Evolutionary conservation across 805 yeast genomes (phyloP).

Genomic region (Zygosaccharomyces pseudorouxii): DNA sequence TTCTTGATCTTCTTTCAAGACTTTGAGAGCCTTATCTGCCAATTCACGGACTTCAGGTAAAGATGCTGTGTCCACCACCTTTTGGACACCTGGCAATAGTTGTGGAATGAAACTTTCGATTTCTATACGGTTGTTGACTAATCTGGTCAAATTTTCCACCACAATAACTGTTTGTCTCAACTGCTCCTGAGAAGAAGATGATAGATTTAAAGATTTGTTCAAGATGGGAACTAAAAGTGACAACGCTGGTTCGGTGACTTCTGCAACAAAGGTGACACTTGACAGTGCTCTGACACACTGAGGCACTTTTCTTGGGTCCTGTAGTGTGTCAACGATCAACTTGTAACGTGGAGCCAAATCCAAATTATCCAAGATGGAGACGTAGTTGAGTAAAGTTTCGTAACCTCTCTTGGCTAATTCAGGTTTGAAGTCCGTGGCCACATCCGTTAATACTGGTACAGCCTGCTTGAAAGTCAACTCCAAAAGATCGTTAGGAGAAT

Average conservation of each 20-base stretch:
- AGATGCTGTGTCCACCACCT: constrained; percentile 84
- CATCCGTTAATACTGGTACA: constrained; percentile 81
- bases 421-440: constrained; percentile 93
- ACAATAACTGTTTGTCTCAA: constrained; percentile 95
- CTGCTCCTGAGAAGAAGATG: constrained; percentile 89
- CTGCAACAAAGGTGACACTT: constrained; percentile 95
- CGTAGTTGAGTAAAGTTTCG: constrained; percentile 62
- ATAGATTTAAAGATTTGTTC: constrained; percentile 77
- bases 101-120: constrained; percentile 83
- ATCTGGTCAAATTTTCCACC: constrained; percentile 89
- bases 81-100: constrained; percentile 85
- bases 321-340: constrained; percentile 78
- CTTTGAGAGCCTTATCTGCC: constrained; percentile 80
- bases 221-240: constrained; percentile 88
- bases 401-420: constrained; percentile 86
- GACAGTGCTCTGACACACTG: constrained; percentile 84
- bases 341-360: constrained; percentile 86
- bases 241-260: constrained; percentile 94
- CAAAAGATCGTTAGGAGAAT: constrained; percentile 78
- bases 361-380: constrained; percentile 82
- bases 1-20: constrained; percentile 75
- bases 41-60: constrained; percentile 94
- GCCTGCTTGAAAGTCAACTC: constrained; percentile 75
- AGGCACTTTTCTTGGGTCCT: constrained; percentile 84
- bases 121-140: constrained; percentile 90